These are phyloP conservation scores for Arthrinium phaeospermum DNA, from an alignment of 2,329 filamentous ascomycete genomes.

Conservation along the genomic window DNA sequence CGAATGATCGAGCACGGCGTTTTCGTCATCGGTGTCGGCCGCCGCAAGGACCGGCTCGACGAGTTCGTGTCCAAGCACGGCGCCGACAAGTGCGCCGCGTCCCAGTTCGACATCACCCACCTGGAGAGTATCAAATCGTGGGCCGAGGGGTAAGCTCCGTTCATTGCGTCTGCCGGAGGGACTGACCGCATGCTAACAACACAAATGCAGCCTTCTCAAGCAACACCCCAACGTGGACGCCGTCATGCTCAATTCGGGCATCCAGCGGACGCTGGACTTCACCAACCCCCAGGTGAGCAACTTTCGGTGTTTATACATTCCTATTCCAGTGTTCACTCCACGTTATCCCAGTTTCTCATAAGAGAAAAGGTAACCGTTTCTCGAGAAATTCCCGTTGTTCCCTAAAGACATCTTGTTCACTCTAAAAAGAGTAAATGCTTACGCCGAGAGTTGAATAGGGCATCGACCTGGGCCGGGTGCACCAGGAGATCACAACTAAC, in stretches of 20 bases:
- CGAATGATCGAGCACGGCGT: conserved; percentile 50
- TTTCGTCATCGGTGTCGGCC: conserved; percentile 61
- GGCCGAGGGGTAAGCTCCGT: conserved; percentile 40
- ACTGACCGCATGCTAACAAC: background rate
- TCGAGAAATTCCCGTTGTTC: too few relatives aligned
- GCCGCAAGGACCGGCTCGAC: conserved; percentile 58
- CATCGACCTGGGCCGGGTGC: conserved; percentile 44
- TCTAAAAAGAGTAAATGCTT: too few relatives aligned
- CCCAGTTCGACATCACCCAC: conserved; percentile 52
- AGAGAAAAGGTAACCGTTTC: too few relatives aligned
- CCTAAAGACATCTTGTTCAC: too few relatives aligned
- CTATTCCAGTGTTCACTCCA: too few relatives aligned
- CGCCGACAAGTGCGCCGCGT: conserved; percentile 43
- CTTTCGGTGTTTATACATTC: too few relatives aligned
- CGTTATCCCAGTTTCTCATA: too few relatives aligned
- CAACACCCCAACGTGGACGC: conserved; percentile 41
- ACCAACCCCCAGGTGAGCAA: conserved; percentile 47
- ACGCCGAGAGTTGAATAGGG: too few relatives aligned
- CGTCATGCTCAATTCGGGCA: conserved; percentile 62
- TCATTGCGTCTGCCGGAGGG: background rate
- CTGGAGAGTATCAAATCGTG: conserved; percentile 47
- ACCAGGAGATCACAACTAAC: conserved; percentile 52
- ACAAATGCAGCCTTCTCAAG: conserved; percentile 37
- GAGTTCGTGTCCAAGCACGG: conserved; percentile 55
- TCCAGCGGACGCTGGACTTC: conserved; percentile 56